These are phyloP conservation scores for Colletotrichum sublineola DNA, from an alignment of 2,329 filamentous ascomycete genomes.

Conservation along the genomic window DNA sequence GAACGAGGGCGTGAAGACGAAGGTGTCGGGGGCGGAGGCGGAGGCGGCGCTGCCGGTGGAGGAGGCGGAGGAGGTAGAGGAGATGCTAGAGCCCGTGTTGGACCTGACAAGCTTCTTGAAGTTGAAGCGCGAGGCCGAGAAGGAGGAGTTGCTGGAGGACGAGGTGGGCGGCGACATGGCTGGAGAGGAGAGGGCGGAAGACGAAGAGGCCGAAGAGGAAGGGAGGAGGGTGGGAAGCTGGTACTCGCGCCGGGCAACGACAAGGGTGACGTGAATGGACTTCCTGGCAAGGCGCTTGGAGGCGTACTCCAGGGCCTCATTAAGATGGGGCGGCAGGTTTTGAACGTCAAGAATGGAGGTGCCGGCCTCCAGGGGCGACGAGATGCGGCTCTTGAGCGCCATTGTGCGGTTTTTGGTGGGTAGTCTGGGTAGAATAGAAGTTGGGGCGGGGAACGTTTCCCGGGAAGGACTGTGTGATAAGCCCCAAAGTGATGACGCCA, in stretches of 20 bases:
- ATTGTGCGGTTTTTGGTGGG: slow-evolving; percentile 50
- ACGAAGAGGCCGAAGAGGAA: slow-evolving; percentile 46
- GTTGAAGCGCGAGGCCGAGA: slow-evolving; percentile 49
- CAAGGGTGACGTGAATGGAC: slow-evolving; percentile 67
- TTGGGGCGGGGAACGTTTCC: slow-evolving; percentile 2
- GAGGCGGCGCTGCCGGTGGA: slow-evolving; percentile 43
- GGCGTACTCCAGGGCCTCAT: slow-evolving; percentile 69
- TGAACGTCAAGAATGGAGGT: slow-evolving; percentile 70
- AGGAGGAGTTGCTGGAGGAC: slow-evolving; percentile 42
- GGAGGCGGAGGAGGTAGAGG: slow-evolving; percentile 37
- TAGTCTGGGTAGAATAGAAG: slow-evolving; percentile 23
- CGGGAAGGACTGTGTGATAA: neutral
- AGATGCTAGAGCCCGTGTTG: slow-evolving; percentile 51
- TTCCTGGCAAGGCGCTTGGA: slow-evolving; percentile 69
- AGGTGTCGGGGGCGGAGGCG: slow-evolving; percentile 45
- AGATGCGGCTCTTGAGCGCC: slow-evolving; percentile 69
- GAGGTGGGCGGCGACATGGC: slow-evolving; percentile 49
- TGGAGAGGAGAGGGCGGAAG: slow-evolving; percentile 46
- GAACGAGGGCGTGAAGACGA: slow-evolving; percentile 51
- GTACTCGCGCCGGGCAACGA: slow-evolving; percentile 69
- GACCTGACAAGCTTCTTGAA: slow-evolving; percentile 56
- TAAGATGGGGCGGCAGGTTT: slow-evolving; percentile 68
- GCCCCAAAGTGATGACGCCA: slow-evolving; percentile 17
- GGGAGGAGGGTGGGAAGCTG: slow-evolving; percentile 61
- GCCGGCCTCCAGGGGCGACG: slow-evolving; percentile 73